Evolutionary conservation across 495 filamentous ascomycete species (phyloP), one percentile per base, ranked within the genome.

Genomic region (Chlorociboria aeruginascens): DNA sequence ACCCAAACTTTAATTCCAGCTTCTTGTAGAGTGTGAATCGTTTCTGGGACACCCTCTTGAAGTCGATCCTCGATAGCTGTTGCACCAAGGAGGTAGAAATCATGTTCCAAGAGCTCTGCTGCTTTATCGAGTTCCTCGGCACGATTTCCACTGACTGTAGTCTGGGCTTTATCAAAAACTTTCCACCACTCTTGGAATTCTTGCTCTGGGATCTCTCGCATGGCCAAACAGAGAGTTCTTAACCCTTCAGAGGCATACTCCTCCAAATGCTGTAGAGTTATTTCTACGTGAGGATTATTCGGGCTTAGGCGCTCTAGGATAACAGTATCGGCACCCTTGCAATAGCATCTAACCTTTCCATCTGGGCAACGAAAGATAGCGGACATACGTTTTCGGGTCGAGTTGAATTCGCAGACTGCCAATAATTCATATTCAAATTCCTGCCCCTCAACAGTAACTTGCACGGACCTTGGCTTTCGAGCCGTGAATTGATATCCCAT

Each of bases 1-100:
- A 99, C 93, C 92, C 93, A 99, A 39, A 99, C 80, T 68, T 99
- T 99, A 65, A 99, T 97, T 29, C 92, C 92, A 16, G 93, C 93
- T 48, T 86, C 85, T 61, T 99, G 93, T 8, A 99, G 76, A 0
- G 90, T 96, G 65, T 97, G 88, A 52, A 99, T 99, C 2, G 93
- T 99, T 62, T 99, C 93, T 3, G 93, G 93, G 3, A 99, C 93
- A 47, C 93, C 93, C 60, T 99, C 93, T 61, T 99, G 93, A 32
- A 99, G 69, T 47, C 85, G 82, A 68, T 99, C 93, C 64, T 99
- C 93, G 58, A 97, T 99, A 41, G 93, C 93, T 25, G 93, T 97
- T 3, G 93, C 93, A 20, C 93, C 93, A 31, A 99, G 78, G 4
- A 99, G 75, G 52, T 79, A 85, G 41, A 99, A 81, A 58, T 93